These are phyloP conservation scores for Taxillus chinensis DNA, from an alignment of 164 flowering plant species.

Conservation along the genomic window DNA sequence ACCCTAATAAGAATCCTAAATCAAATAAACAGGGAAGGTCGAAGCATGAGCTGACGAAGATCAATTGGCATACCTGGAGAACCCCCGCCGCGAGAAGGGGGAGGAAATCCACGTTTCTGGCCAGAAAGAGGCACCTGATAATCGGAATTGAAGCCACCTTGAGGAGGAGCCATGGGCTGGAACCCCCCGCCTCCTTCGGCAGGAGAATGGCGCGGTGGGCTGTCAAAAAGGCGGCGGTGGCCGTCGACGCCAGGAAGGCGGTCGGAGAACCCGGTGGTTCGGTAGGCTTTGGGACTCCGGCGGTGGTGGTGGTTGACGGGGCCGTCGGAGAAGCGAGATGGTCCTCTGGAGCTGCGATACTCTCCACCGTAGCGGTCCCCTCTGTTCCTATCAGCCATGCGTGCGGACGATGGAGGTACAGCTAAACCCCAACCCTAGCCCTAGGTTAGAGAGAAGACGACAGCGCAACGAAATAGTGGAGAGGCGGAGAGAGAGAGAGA, in stretches of 20 bases:
- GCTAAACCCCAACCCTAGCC: constrained; percentile 14
- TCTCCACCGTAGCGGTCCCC: constrained; percentile 26
- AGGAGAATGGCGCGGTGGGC: constrained; percentile 26
- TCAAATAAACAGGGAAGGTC: too few species aligned
- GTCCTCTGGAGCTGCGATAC: constrained; percentile 20
- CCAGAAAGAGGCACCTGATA: constrained; percentile 28
- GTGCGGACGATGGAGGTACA: not conserved
- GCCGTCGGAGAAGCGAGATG: constrained; percentile 21
- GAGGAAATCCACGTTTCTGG: constrained; percentile 61
- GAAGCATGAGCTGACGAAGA: not conserved
- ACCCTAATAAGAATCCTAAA: too few species aligned
- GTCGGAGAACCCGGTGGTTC: constrained; percentile 18
- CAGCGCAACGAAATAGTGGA: too few species aligned
- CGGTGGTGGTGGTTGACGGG: constrained; percentile 13
- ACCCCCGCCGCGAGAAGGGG: constrained; percentile 29
- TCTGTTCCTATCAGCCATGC: constrained; percentile 33
- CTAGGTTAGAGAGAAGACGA: too few species aligned
- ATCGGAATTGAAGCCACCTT: constrained; percentile 16
- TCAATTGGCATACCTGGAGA: constrained; percentile 34
- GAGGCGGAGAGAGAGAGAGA: too few species aligned
- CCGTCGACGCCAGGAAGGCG: constrained; percentile 9
- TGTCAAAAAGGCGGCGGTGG: constrained; percentile 22
- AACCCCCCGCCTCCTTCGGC: constrained; percentile 16
- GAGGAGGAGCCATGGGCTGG: constrained; percentile 7
- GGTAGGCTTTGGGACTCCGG: constrained; percentile 26